A percentile compares a stretch with the other conserved stretches of the same genome.
Evolutionary conservation across 164 flowering plant species (phyloP).

Genomic region (Nymphaea thermarum): DNA sequence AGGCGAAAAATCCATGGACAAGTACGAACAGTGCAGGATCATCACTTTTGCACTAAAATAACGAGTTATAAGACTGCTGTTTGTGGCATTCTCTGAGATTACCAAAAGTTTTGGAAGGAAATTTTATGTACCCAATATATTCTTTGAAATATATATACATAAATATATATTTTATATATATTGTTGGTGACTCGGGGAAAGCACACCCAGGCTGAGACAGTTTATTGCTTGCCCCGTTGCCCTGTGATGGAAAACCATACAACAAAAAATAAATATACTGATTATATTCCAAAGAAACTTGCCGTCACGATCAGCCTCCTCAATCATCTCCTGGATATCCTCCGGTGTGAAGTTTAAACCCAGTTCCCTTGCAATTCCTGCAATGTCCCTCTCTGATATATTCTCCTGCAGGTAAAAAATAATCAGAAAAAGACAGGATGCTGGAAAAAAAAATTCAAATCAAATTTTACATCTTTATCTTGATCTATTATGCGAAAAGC

Average conservation of each 20-base stretch:
- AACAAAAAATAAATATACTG: constrained; percentile 22
- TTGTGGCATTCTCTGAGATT: no score
- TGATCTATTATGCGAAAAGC: constrained; percentile 81
- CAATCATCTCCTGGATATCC: constrained; percentile 76
- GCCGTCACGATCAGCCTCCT: constrained; percentile 77
- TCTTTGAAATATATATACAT: no score
- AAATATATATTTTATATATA: no score
- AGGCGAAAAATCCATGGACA: no score
- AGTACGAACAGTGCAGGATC: no score
- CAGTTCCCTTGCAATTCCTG: constrained; percentile 54
- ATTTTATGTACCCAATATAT: no score
- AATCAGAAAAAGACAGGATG: constrained; percentile 6
- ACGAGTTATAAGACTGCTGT: no score
- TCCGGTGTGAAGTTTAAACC: constrained; percentile 56
- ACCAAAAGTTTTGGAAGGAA: no score
- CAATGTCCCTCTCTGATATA: constrained; percentile 69
- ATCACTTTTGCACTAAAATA: no score
- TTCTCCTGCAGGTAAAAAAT: constrained; percentile 46
- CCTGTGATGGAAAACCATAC: neutral
- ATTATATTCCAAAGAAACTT: no score
- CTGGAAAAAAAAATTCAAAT: neutral
- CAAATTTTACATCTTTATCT: constrained; percentile 57
- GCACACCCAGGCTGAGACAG: no score
- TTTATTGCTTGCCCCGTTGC: neutral
- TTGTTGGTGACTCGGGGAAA: no score